A percentile compares a stretch with the other conserved stretches of the same genome.
Conservation (phyloP, 1,139 yeast genomes). For the Pichia sp. region DNA sequence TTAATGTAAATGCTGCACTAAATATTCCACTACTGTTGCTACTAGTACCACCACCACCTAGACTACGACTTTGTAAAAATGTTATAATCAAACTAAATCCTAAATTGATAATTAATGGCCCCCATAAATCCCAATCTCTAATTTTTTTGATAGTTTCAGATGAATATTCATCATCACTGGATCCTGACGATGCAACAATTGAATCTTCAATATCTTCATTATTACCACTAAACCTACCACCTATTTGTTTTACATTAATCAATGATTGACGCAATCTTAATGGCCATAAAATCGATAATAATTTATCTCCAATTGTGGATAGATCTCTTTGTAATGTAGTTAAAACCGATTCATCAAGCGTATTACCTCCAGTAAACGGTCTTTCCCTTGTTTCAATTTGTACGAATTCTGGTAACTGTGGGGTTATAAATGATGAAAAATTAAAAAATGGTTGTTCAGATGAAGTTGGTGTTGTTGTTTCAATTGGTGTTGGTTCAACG, state of each 20-base stretch:
- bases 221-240: conserved; percentile 27
- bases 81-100: conserved; percentile 54
- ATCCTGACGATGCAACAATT: conserved; percentile 16
- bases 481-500: conserved; percentile 2
- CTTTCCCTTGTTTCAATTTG: conserved; percentile 53
- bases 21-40: conserved; percentile 38
- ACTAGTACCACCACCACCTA: conserved; percentile 12
- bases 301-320: conserved; percentile 54
- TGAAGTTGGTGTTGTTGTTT: conserved; percentile 1
- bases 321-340: conserved; percentile 65
- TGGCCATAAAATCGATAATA: conserved; percentile 72
- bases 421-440: conserved; percentile 32
- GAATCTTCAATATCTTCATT: conserved; percentile 29
- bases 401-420: conserved; percentile 30
- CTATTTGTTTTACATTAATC: conserved; percentile 25
- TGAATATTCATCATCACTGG: conserved; percentile 24
- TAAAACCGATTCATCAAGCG: conserved; percentile 76
- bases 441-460: conserved; percentile 17
- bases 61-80: conserved; percentile 26
- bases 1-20: conserved; percentile 58
- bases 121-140: conserved; percentile 86
- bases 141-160: conserved; percentile 31
- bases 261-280: conserved; percentile 26
- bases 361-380: conserved; percentile 76
- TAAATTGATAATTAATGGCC: conserved; percentile 71